A percentile compares a stretch with the other conserved stretches of the same genome.
Evolutionary conservation across 441 rosid species (phyloP).

Genomic region (Populus hybrid): DNA sequence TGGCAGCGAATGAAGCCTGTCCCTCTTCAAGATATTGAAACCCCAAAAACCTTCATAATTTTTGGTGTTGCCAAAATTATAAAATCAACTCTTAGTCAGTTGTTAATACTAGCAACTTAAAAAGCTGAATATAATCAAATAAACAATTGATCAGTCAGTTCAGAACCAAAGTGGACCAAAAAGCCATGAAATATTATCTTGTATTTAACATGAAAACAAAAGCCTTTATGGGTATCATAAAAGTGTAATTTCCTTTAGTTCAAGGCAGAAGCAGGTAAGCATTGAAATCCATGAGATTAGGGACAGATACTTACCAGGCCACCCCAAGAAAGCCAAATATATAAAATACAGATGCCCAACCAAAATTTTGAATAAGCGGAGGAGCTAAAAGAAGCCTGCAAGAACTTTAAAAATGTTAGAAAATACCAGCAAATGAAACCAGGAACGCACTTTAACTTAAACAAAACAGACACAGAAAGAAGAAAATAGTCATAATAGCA

Average conservation of each 20-base stretch:
- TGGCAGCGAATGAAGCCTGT: conserved; percentile 37
- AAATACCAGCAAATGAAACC: conserved; percentile 1
- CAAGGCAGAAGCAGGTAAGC: conserved; percentile 13
- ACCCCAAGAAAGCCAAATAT: conserved; percentile 73
- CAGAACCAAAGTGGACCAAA: not conserved
- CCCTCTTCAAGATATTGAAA: conserved; percentile 60
- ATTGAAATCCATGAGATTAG: conserved; percentile 5
- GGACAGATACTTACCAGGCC: conserved; percentile 58
- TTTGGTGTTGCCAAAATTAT: conserved; percentile 23
- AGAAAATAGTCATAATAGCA: not conserved
- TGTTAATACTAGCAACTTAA: conserved; percentile 11
- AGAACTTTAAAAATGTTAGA: conserved; percentile 23
- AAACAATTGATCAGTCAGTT: not conserved
- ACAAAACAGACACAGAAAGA: not conserved
- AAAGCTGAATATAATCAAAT: not conserved
- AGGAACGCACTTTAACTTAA: not conserved
- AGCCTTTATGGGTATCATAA: conserved; percentile 2
- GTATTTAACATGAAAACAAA: conserved; percentile 8
- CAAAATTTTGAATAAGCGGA: conserved; percentile 72
- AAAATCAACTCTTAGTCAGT: conserved; percentile 21
- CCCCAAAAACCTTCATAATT: conserved; percentile 65
- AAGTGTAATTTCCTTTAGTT: conserved; percentile 6
- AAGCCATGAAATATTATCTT: conserved; percentile 9
- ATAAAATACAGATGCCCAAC: conserved; percentile 93
- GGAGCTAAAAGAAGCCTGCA: conserved; percentile 96